These are phyloP conservation scores for Neurospora sp. DNA, from an alignment of 2,329 filamentous ascomycete species.

Conservation along the genomic window DNA sequence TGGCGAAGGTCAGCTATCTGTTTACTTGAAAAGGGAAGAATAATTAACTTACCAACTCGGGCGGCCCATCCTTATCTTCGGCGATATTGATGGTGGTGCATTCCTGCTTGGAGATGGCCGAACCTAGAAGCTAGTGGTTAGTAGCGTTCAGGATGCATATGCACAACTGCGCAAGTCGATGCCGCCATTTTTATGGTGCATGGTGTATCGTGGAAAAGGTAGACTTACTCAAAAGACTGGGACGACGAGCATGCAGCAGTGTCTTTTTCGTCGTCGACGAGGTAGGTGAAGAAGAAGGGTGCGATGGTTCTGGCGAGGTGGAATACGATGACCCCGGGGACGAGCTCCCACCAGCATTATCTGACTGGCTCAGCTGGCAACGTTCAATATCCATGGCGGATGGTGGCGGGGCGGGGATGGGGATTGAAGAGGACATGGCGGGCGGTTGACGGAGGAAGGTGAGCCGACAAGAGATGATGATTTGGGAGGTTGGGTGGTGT, in stretches of 20 bases:
- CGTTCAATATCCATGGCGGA: slow-evolving; percentile 11
- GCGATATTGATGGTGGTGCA: slow-evolving; percentile 75
- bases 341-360: slow-evolving; percentile 39
- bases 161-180: background rate
- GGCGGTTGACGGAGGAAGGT: slow-evolving; percentile 8
- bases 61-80: slow-evolving; percentile 56
- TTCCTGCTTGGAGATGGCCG: slow-evolving; percentile 62
- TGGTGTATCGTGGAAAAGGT: slow-evolving; percentile 8
- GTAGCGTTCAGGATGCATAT: slow-evolving; percentile 10
- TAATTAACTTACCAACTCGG: slow-evolving; percentile 50
- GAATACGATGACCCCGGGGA: slow-evolving; percentile 44
- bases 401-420: slow-evolving; percentile 43
- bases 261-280: slow-evolving; percentile 29
- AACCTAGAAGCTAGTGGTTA: slow-evolving; percentile 41
- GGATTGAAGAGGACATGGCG: slow-evolving; percentile 59
- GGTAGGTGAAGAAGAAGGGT: slow-evolving; percentile 30
- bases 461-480: slow-evolving; percentile 2
- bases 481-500: background rate
- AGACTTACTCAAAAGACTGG: slow-evolving; percentile 51
- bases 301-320: slow-evolving; percentile 42
- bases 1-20: slow-evolving; percentile 12
- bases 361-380: slow-evolving; percentile 21
- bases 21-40: slow-evolving; percentile 2
- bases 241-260: slow-evolving; percentile 44
- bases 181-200: background rate